Conservation (phyloP, 2,329 filamentous ascomycete genomes). For the Beauveria scarabaeidicola region DNA sequence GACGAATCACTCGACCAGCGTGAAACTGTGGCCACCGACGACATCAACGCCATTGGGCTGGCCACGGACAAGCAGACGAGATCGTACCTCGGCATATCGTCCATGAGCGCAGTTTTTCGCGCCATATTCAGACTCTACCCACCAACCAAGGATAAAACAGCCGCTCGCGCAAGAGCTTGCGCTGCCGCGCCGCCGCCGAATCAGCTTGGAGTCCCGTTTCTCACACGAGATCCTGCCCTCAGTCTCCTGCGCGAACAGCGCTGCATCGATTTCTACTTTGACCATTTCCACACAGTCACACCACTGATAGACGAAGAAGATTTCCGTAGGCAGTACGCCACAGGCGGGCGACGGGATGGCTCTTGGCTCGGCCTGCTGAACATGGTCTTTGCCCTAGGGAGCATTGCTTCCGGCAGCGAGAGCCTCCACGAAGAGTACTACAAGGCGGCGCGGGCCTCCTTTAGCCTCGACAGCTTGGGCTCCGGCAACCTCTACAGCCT, state of each 20-base stretch:
- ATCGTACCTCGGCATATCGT: conserved; percentile 57
- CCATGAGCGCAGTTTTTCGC: conserved; percentile 52
- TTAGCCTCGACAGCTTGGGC: conserved; percentile 48
- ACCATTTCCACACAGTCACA: conserved; percentile 50
- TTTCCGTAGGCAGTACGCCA: conserved; percentile 49
- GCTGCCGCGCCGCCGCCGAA: conserved; percentile 17
- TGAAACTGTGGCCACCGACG: conserved; percentile 20
- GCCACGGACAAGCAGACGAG: conserved; percentile 45
- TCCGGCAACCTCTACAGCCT: conserved; percentile 61
- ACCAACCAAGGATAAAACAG: conserved; percentile 20
- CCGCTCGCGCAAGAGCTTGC: conserved; percentile 19
- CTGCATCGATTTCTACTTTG: conserved; percentile 53
- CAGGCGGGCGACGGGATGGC: conserved; percentile 40
- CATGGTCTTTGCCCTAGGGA: conserved; percentile 54
- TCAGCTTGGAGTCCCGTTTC: conserved; percentile 27
- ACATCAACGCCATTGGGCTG: conserved; percentile 28
- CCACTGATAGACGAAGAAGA: conserved; percentile 52
- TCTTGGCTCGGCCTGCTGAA: conserved; percentile 54
- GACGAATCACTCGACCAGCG: conserved; percentile 21
- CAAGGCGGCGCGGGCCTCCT: conserved; percentile 41
- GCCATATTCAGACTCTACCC: conserved; percentile 39
- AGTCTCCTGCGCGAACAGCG: conserved; percentile 22
- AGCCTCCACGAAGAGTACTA: conserved; percentile 49
- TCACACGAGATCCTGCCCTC: conserved; percentile 33
- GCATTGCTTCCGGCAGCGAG: conserved; percentile 49